phyloP scores from a whole-genome alignment of 495 filamentous ascomycete species.

The Daldinia decipiens region DNA sequence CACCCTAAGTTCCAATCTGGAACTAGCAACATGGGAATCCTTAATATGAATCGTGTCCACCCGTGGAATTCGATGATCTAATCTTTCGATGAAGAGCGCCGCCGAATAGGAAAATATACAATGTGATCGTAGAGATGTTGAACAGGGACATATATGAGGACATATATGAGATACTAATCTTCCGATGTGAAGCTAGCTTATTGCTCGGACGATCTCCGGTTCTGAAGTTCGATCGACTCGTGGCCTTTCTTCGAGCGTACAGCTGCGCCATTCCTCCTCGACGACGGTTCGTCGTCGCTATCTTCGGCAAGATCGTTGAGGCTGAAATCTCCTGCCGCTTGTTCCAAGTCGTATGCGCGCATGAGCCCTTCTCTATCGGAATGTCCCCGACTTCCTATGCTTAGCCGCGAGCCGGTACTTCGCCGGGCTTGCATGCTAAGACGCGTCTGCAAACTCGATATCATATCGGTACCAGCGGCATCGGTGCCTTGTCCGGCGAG shows the following conservation, averaged over 20 bases:
- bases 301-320: slow-evolving; percentile 74
- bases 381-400: slow-evolving; percentile 67
- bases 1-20: slow-evolving; percentile 40
- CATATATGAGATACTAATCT: slow-evolving; percentile 9
- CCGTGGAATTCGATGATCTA: slow-evolving; percentile 44
- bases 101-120: slow-evolving; percentile 47
- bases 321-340: slow-evolving; percentile 67
- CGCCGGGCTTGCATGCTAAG: slow-evolving; percentile 91
- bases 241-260: slow-evolving; percentile 40
- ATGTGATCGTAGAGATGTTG: slow-evolving; percentile 38
- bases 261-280: slow-evolving; percentile 47
- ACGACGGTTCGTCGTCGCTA: slow-evolving; percentile 65
- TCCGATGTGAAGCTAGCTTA: slow-evolving; percentile 10
- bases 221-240: slow-evolving; percentile 57
- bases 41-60: slow-evolving; percentile 46
- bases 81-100: slow-evolving; percentile 33
- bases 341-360: slow-evolving; percentile 81
- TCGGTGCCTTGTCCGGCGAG: slow-evolving; percentile 75
- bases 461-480: slow-evolving; percentile 87
- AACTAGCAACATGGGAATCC: slow-evolving; percentile 41
- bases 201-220: slow-evolving; percentile 48
- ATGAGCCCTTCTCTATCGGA: slow-evolving; percentile 84
- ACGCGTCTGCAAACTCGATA: slow-evolving; percentile 87
- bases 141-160: slow-evolving; percentile 10
- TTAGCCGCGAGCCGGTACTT: slow-evolving; percentile 59